Base-by-base conservation (phyloP, 1,139 yeast genomes). In the Keqinozyma sinolaborantium region DNA sequence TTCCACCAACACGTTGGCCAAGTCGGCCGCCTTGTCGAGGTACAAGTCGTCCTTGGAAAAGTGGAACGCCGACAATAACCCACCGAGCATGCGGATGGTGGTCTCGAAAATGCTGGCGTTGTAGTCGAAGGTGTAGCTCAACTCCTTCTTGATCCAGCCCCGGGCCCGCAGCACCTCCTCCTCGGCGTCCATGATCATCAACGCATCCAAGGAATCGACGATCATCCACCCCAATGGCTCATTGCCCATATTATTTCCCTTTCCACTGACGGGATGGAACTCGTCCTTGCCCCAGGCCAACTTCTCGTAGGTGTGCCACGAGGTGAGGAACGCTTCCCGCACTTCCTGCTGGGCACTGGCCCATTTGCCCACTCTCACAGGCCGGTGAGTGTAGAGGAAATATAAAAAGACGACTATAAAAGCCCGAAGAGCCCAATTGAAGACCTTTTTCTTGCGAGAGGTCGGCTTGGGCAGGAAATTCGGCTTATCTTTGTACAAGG, bases 171-270 rank as follows among this genome's bases (percentile, higher is more conserved):
- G 59, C 25, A 85, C 67, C 47, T 85, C 87, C 14, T 76, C 79
- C 7, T 72, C 62, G 31, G 87, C 73, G 21, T 77, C 88, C 96
- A 90, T 88, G 19, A 90, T 46, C 64, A 79, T 70, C 66, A 90
- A 60, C 0, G 97, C 85, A 50, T 92, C 97, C 34, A 92, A 58
- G 1, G 95, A 72, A 55, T 90, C 97, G 5, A 90, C 95, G 47
- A 90, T 82, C 56, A 90, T 85, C 97, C 97, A 90, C 2, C 98
- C 98, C 45, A 90, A 60, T 1, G 97, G 97, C 36, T 70, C 58
- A 5, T 80, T 80, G 1, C 87, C 90, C 88, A 87, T 83, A 50
- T 87, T 84, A 37, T 72, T 65, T n/a, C 87, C 88, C 2, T 48
- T 54, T 33, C 78, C 73, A 10, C 71, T 54, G 13, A 83, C 52